Percentiles rank a stretch among this genome's conserved stretches.
Evolutionary conservation across 2,329 filamentous ascomycete species (phyloP).

Genomic region (Paracamarosporium sp.): DNA sequence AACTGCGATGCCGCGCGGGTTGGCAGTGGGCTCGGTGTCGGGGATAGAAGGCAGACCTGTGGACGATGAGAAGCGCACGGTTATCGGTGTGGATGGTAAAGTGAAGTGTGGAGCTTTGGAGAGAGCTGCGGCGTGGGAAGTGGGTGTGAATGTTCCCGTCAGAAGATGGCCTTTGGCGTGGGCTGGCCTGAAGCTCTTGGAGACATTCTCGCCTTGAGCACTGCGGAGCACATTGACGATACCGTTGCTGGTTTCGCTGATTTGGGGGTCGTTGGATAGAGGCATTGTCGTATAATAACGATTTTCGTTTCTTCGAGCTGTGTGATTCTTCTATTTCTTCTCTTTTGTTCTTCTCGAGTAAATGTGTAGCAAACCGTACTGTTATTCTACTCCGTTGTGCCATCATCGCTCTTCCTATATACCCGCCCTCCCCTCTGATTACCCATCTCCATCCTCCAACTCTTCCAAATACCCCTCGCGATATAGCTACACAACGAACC

Average conservation of each 20-base stretch:
- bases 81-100: slow-evolving; percentile 52
- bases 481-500: background rate
- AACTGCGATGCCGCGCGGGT: slow-evolving; percentile 55
- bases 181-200: slow-evolving; percentile 45
- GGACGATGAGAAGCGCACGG: slow-evolving; percentile 59
- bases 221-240: slow-evolving; percentile 34
- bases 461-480: slow-evolving; percentile 13
- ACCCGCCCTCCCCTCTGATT: background rate
- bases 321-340: background rate
- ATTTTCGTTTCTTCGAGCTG: background rate
- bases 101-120: slow-evolving; percentile 59
- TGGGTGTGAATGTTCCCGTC: slow-evolving; percentile 61
- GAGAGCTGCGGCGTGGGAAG: slow-evolving; percentile 51
- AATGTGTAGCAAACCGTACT: background rate
- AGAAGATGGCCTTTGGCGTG: slow-evolving; percentile 63
- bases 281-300: slow-evolving; percentile 29
- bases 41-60: slow-evolving; percentile 60
- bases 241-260: slow-evolving; percentile 36
- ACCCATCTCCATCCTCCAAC: background rate
- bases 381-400: too few species aligned
- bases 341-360: background rate
- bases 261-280: slow-evolving; percentile 31
- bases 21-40: slow-evolving; percentile 56
- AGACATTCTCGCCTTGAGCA: slow-evolving; percentile 26
- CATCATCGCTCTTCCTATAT: background rate